These are phyloP conservation scores for Takakia lepidozioides DNA, from an alignment of 225 moss, liverwort and hornwort genomes.

Conservation along the genomic window DNA sequence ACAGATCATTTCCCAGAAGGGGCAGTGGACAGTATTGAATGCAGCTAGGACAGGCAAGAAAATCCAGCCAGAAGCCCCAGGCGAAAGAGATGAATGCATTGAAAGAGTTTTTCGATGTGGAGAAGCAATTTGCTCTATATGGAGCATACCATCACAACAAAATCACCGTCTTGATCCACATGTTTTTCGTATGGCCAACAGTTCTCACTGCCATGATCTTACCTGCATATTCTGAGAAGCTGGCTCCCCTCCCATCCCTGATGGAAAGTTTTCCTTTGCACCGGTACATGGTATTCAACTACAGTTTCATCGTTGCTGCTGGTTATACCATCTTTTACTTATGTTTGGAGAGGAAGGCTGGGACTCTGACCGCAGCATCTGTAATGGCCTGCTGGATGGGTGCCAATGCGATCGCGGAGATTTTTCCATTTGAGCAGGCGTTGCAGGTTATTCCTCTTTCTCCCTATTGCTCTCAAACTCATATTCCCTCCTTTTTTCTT, in stretches of 20 bases:
- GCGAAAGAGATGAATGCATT: too few relatives aligned
- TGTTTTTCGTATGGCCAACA: conserved; percentile 75
- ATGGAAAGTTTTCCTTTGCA: conserved; percentile 35
- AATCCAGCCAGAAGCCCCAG: too few relatives aligned
- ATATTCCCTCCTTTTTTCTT: too few relatives aligned
- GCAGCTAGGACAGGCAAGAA: too few relatives aligned
- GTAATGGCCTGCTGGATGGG: conserved; percentile 65
- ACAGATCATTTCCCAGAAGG: too few relatives aligned
- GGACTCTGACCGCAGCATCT: conserved; percentile 46
- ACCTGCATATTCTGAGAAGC: conserved; percentile 44
- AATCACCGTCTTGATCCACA: conserved; percentile 48
- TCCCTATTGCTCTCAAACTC: too few relatives aligned
- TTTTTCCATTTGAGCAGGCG: conserved; percentile 29
- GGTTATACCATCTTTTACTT: conserved; percentile 47
- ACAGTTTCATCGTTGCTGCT: conserved; percentile 40
- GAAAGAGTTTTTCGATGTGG: conserved; percentile 57
- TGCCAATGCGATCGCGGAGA: conserved; percentile 53
- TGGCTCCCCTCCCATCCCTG: conserved; percentile 42
- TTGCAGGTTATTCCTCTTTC: conserved; percentile 51
- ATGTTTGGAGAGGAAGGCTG: conserved; percentile 67
- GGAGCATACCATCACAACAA: conserved; percentile 67
- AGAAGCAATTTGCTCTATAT: conserved; percentile 73
- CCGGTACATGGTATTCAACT: conserved; percentile 57
- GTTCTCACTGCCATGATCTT: conserved; percentile 39
- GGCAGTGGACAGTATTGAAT: too few relatives aligned